A percentile compares a stretch with the other conserved stretches of the same genome.
Evolutionary conservation across 257 asterid species (phyloP).

Genomic region (Nicotiana tabacum): DNA sequence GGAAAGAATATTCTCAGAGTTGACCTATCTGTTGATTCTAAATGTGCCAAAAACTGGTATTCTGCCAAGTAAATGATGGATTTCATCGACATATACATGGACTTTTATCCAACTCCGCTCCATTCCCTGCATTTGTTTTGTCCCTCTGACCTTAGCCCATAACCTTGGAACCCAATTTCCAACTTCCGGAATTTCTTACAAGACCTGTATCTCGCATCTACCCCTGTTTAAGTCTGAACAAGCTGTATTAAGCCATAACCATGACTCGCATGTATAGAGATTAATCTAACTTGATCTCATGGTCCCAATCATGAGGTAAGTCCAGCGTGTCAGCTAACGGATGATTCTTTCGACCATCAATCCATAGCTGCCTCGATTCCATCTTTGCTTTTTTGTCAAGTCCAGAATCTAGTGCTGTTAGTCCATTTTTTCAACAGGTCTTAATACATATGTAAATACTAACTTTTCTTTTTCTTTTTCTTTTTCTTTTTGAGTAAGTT

Average conservation of each 20-base stretch:
- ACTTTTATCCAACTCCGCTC: background rate
- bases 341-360: background rate
- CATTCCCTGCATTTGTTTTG: background rate
- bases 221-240: too few species aligned
- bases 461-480: background rate
- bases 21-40: conserved; percentile 87
- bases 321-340: background rate
- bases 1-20: conserved; percentile 76
- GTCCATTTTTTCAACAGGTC: background rate
- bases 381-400: background rate
- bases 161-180: too few species aligned
- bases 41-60: conserved; percentile 89
- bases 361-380: background rate
- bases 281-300: background rate
- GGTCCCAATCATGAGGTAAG: background rate
- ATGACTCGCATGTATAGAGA: background rate
- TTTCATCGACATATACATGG: background rate
- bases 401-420: background rate
- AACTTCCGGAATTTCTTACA: too few species aligned
- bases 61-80: conserved; percentile 62
- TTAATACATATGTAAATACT: background rate
- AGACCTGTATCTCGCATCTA: too few species aligned
- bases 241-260: too few species aligned
- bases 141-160: background rate
- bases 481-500: background rate